Percentiles rank a stretch among this genome's conserved stretches.
Conservation (phyloP, 2,329 filamentous ascomycete species). For the Fusarium luffae region DNA sequence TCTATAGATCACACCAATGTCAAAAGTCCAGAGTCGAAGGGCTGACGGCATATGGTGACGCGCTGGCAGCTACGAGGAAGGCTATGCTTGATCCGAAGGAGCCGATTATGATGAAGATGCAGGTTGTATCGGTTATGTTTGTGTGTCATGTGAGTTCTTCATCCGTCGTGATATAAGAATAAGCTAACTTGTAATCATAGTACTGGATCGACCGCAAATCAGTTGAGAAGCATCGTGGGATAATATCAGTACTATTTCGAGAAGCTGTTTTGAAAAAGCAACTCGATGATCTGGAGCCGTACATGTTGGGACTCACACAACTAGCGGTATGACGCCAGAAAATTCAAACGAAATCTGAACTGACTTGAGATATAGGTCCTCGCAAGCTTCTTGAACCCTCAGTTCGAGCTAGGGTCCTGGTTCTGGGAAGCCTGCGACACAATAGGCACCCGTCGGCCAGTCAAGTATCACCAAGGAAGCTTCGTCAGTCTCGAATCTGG, state of each 20-base stretch:
- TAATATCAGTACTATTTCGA: slow-evolving; percentile 29
- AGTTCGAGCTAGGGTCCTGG: slow-evolving; percentile 33
- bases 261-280: slow-evolving; percentile 26
- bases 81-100: slow-evolving; percentile 8
- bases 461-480: slow-evolving; percentile 26
- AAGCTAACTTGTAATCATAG: too few relatives aligned
- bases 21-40: slow-evolving; percentile 21
- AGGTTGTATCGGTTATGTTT: slow-evolving; percentile 28
- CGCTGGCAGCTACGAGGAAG: slow-evolving; percentile 17
- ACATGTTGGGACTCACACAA: slow-evolving; percentile 32
- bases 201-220: slow-evolving; percentile 35
- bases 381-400: slow-evolving; percentile 33
- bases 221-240: slow-evolving; percentile 14
- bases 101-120: slow-evolving; percentile 29
- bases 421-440: slow-evolving; percentile 39
- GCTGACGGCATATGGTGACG: slow-evolving; percentile 26
- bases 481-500: slow-evolving; percentile 30
- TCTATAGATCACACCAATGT: slow-evolving; percentile 24
- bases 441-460: slow-evolving; percentile 16
- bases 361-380: too few relatives aligned
- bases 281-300: slow-evolving; percentile 22
- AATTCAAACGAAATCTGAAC: too few relatives aligned
- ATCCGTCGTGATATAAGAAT: too few relatives aligned
- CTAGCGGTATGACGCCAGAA: slow-evolving; percentile 34
- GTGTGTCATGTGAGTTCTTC: slow-evolving; percentile 39